Percentiles rank a stretch among this genome's conserved stretches.
Conservation (phyloP, 345 rosid genomes). For the Moringa oleifera region DNA sequence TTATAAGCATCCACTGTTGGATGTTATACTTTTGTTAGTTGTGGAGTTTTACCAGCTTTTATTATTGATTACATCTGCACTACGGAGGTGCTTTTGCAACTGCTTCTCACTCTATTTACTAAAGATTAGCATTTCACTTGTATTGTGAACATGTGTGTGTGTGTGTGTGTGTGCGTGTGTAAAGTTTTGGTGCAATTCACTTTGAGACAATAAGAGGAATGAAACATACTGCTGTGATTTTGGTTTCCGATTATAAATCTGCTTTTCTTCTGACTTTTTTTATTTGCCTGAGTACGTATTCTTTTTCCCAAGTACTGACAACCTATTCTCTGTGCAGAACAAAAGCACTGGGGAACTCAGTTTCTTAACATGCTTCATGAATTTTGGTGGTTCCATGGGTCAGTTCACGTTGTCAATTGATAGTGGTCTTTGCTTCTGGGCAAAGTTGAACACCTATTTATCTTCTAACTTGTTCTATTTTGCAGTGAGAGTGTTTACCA, state of each 20-base stretch:
- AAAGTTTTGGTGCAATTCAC: too few species aligned
- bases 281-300: background rate
- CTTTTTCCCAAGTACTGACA: background rate
- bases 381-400: slow-evolving; percentile 75
- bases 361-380: slow-evolving; percentile 83
- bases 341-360: slow-evolving; percentile 92
- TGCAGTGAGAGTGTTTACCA: slow-evolving; percentile 88
- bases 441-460: background rate
- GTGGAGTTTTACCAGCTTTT: background rate
- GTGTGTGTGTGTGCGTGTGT: too few species aligned
- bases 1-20: background rate
- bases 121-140: background rate
- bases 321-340: slow-evolving; percentile 44
- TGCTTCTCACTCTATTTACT: background rate
- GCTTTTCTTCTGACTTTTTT: background rate
- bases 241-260: background rate
- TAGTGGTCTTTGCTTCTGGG: background rate
- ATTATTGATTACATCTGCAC: background rate
- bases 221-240: background rate
- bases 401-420: slow-evolving; percentile 17
- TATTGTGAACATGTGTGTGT: too few species aligned
- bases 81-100: background rate
- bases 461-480: slow-evolving; percentile 9
- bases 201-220: background rate
- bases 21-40: background rate